A percentile compares a stretch with the other conserved stretches of the same genome.
phyloP scores from a whole-genome alignment of 2,329 filamentous ascomycete genomes.

The Colletotrichum sojae region DNA sequence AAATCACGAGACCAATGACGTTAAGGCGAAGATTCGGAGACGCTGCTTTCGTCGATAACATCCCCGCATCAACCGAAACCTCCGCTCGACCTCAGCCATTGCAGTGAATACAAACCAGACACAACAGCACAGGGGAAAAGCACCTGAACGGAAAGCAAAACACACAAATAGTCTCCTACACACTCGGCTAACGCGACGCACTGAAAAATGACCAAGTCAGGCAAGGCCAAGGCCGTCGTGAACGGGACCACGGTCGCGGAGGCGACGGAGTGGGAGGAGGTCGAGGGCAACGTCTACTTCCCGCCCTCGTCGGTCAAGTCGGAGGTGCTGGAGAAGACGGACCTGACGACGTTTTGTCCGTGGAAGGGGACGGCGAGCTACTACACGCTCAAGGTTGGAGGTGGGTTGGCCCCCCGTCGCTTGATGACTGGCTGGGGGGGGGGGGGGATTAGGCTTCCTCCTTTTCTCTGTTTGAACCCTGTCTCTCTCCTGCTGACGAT shows the following conservation, averaged over 20 bases:
- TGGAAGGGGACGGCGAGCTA: constrained; percentile 73
- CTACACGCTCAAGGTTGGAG: constrained; percentile 66
- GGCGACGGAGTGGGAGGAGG: constrained; percentile 64
- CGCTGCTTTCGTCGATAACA: background rate
- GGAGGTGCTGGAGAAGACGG: constrained; percentile 59
- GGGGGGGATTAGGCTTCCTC: too few relatives aligned
- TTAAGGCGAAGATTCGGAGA: constrained; percentile 21
- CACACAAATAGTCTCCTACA: background rate
- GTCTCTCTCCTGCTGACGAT: constrained; percentile 5
- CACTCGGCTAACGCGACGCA: too few relatives aligned
- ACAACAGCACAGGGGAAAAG: background rate
- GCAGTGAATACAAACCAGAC: background rate
- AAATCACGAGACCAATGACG: constrained; percentile 39
- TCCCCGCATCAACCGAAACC: background rate
- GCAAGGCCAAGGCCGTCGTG: constrained; percentile 59
- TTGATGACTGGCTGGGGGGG: too few relatives aligned
- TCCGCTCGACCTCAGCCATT: background rate
- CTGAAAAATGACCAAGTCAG: constrained; percentile 42
- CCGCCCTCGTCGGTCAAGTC: constrained; percentile 61
- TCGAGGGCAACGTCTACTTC: constrained; percentile 73
- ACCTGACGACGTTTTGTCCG: constrained; percentile 63
- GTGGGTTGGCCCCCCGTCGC: constrained; percentile 46
- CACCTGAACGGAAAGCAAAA: background rate
- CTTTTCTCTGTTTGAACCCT: too few relatives aligned
- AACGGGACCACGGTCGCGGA: constrained; percentile 66